phyloP scores from a whole-genome alignment of 129 eudicot genomes.

The Oenanthe sinensis region DNA sequence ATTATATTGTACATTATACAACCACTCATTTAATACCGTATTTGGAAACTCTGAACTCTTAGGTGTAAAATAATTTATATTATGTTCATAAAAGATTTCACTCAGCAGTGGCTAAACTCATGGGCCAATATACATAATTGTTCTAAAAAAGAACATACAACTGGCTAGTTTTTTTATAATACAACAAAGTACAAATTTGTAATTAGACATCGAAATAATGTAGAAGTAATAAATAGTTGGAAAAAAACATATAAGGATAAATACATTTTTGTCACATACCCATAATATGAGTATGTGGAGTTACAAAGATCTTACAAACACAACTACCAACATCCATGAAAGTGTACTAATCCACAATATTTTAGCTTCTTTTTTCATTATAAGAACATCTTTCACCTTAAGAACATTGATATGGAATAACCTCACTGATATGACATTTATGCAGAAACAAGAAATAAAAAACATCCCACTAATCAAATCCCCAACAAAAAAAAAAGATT shows the following conservation, averaged over 20 bases:
- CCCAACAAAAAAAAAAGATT: background rate
- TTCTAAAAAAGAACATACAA: background rate
- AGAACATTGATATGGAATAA: background rate
- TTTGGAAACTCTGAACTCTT: background rate
- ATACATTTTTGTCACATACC: background rate
- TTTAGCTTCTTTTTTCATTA: background rate
- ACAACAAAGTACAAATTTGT: background rate
- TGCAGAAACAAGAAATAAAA: background rate
- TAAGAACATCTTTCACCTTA: background rate
- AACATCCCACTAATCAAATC: background rate
- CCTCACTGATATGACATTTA: background rate
- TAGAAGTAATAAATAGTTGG: too few relatives aligned
- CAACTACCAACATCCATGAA: background rate
- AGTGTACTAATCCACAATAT: background rate
- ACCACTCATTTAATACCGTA: too few relatives aligned
- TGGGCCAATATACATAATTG: background rate
- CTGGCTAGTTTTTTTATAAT: background rate
- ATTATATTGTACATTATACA: too few relatives aligned
- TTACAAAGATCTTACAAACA: too few relatives aligned
- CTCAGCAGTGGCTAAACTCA: background rate
- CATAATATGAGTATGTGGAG: too few relatives aligned
- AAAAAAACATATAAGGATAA: too few relatives aligned
- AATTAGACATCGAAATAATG: too few relatives aligned
- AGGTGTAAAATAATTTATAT: too few relatives aligned
- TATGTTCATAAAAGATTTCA: too few relatives aligned